phyloP scores from a whole-genome alignment of 2,329 filamentous ascomycete species.

The Ilyonectria mors-panacis region DNA sequence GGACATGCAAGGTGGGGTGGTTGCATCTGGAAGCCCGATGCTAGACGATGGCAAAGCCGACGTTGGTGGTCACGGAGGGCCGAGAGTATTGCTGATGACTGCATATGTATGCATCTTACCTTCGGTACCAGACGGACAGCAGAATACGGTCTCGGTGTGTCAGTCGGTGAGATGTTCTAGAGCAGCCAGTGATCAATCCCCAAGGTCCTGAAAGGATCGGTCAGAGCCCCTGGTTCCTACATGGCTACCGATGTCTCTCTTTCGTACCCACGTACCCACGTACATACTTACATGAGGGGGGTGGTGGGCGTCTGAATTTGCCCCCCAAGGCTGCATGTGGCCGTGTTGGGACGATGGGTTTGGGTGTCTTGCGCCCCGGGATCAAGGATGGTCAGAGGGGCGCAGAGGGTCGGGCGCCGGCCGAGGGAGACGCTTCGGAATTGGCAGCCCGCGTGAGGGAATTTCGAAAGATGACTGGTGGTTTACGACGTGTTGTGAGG shows the following conservation, averaged over 20 bases:
- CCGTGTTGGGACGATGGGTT: constrained; percentile 18
- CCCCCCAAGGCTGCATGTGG: constrained; percentile 19
- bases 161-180: constrained; percentile 11
- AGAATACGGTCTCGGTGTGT: constrained; percentile 23
- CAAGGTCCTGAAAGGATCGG: background rate
- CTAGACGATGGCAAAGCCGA: constrained; percentile 14
- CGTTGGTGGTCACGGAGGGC: background rate
- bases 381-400: constrained; percentile 13
- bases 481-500: background rate
- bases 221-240: constrained; percentile 20
- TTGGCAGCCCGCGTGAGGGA: constrained; percentile 13
- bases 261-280: constrained; percentile 14
- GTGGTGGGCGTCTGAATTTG: constrained; percentile 9
- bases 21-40: constrained; percentile 24
- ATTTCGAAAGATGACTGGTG: constrained; percentile 13
- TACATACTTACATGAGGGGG: constrained; percentile 5
- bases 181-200: background rate
- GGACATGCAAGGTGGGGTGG: constrained; percentile 18
- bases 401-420: background rate
- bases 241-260: constrained; percentile 19
- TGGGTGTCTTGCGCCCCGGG: constrained; percentile 2
- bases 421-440: constrained; percentile 11
- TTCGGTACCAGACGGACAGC: background rate
- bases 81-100: constrained; percentile 9
- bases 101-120: constrained; percentile 15